Evolutionary conservation across 208 protist species (phyloP), one percentile per base, ranked within the genome.

Genomic region (Leishmania lainsoni): DNA sequence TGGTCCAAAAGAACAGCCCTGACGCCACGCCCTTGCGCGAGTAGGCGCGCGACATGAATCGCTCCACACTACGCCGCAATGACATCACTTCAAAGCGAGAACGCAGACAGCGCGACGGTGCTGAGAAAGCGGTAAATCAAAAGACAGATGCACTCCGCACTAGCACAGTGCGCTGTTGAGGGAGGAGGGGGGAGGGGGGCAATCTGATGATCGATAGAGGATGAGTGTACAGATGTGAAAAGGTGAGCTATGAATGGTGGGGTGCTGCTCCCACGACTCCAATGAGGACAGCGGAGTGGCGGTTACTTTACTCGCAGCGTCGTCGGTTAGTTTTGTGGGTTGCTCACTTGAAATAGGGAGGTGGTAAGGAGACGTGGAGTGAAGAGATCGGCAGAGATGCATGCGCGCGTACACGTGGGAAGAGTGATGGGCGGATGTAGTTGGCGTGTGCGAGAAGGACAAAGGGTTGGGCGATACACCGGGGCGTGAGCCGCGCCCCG

Each of bases 1-100:
- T 75, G 39, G 75, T 80, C 75, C 75, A 84, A 51, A 84, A 84
- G 35, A 80, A 26, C 0, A 80, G 58, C 65, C 58, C 29, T 20
- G 80, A 56, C 80, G 29, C 3, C 22, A 61, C 75, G 17, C 56
- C 6, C 75, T 76, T 84, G 29, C 51, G 75, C 2, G 80, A 70
- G 48, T 61, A 61, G 26, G 72, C 42, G 16, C 75, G 75, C 68
- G 75, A 20, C 39, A 84, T 45, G 0, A 80, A 42, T 8, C 5
- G 20, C 58, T 84, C 75, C 5, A 84, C 58, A 8, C 48, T 29
- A 2, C 54, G 52, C 12, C 10, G 5, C 5, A 58, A 1, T 9
- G 65, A 6, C 80, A 83, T 83, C 45, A 12, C 17, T n/a, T n/a
- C n/a, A n/a, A n/a, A 2, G 42, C 32, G 17, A 72, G 42, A 49